Base-by-base conservation (phyloP, 148 eudicot species). In the Nepenthes gracilis region DNA sequence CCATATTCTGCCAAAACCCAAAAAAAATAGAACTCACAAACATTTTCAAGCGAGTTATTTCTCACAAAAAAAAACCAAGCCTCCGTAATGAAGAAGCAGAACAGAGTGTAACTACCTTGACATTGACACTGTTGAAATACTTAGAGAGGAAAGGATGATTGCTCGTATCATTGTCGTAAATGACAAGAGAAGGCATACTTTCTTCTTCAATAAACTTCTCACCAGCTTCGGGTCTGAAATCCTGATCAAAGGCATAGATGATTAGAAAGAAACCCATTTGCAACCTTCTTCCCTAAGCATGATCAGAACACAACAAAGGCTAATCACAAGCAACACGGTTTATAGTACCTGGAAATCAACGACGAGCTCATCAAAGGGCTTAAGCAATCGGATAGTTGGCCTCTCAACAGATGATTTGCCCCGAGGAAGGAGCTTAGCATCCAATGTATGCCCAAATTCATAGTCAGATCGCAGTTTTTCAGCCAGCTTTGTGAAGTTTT, bases 331-430 rank as follows among this genome's bases (percentile, higher is more conserved):
- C 9, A 52, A 15, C 5, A 12, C 15, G 5, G 11, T 40, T 34
- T 12, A 9, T 10, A 45, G 43, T 72, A 86, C 97, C 81, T 83
- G 72, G 36, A 63, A 82, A 75, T 93, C 96, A 50, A 76, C 92
- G 52, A 83, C 66, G 34, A 74, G 90, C 52, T 93, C 96, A 72
- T 93, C 96, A 74, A 88, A 93, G 38, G 96, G 99, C 80, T 89
- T 93, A 54, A 93, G 72, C 61, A 93, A 74, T 52, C 96, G 75
- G 48, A 93, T 78, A 1, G 66, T 37, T 13, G 99, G 90, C 35
- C 75, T 87, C n/a, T 75, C 45, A 37, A 82, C 72, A 2, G 95
- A 79, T 33, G 86, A 67, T 34, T 86, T 92, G 35, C 96, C 99
- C 34, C 78, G 80, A 40, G 94, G 94, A 54, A 89, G 80, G 48